phyloP scores from a whole-genome alignment of 352 stramenopile species.

The Pythium monospermum region DNA sequence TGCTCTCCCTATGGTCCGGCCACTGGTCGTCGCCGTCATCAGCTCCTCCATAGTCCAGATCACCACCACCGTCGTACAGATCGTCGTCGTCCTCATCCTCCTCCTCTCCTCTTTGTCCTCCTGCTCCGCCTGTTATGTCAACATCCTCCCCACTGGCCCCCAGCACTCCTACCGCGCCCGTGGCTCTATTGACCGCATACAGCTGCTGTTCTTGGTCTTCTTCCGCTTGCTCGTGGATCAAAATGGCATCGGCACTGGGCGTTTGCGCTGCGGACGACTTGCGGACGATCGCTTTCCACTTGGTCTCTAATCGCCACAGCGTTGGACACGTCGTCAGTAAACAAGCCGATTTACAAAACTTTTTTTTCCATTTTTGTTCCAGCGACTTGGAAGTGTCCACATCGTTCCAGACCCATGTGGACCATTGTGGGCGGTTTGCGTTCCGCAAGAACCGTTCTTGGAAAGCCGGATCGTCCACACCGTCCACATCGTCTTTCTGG shows the following conservation, averaged over 20 bases:
- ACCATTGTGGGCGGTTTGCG: constrained; percentile 49
- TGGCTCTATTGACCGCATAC: constrained; percentile 28
- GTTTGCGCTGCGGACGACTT: constrained; percentile 41
- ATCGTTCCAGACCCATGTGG: constrained; percentile 71
- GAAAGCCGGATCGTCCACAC: constrained; percentile 57
- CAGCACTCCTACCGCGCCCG: constrained; percentile 15
- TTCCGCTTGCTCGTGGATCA: constrained; percentile 61
- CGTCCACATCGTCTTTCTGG: constrained; percentile 31
- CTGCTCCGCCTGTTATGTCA: constrained; percentile 10
- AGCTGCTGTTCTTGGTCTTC: constrained; percentile 62
- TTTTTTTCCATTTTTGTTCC: constrained; percentile 57
- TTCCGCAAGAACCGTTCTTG: constrained; percentile 56
- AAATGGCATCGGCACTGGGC: constrained; percentile 57
- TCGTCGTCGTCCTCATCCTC: constrained; percentile 27
- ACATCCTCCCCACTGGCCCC: constrained; percentile 16
- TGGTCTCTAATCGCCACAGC: constrained; percentile 60
- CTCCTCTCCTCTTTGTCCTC: constrained; percentile 27
- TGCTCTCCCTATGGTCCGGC: constrained; percentile 18
- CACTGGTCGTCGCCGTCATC: constrained; percentile 31
- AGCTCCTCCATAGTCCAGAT: constrained; percentile 30
- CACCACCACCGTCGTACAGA: constrained; percentile 24
- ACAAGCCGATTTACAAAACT: constrained; percentile 48
- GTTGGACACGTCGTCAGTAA: constrained; percentile 47
- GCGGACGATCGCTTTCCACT: constrained; percentile 57
- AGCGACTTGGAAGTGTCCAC: constrained; percentile 39